phyloP scores from a whole-genome alignment of 208 protist genomes.

The Leishmania arabica region DNA sequence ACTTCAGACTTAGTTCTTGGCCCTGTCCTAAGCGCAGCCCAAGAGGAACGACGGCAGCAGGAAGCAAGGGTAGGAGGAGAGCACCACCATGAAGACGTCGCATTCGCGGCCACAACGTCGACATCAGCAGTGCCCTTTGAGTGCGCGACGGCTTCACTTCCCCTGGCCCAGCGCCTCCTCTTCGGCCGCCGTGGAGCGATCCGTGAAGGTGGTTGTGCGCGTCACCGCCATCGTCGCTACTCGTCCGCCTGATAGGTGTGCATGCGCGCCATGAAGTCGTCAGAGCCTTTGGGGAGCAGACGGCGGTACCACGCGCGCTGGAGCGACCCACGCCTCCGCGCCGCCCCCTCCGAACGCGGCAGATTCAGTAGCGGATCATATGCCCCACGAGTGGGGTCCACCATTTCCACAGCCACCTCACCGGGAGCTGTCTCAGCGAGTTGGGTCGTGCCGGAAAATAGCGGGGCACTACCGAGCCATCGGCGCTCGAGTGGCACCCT shows the following conservation, averaged over 20 bases:
- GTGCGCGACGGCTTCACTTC: background rate
- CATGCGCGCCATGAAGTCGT: conserved; percentile 16
- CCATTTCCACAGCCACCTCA: background rate
- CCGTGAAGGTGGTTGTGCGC: background rate
- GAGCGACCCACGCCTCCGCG: conserved; percentile 1
- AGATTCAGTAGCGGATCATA: conserved; percentile 24
- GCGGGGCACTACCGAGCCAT: conserved; percentile 10
- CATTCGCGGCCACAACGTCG: background rate
- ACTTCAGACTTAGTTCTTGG: background rate
- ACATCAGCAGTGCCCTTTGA: background rate
- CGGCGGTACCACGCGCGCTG: conserved; percentile 28
- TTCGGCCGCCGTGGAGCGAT: background rate
- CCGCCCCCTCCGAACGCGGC: conserved; percentile 17
- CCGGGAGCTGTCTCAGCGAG: background rate
- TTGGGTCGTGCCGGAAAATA: background rate
- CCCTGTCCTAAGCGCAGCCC: background rate
- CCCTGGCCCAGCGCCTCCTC: background rate
- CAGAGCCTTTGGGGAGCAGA: conserved; percentile 3
- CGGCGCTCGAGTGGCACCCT: conserved; percentile 7
- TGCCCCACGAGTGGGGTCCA: background rate
- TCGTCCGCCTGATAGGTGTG: conserved; percentile 7
- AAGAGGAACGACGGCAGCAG: background rate
- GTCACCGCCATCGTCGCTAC: background rate
- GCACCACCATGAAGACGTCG: background rate
- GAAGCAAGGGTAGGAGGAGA: background rate